Evolutionary conservation across 441 rosid species (phyloP).

Genomic region (Euphorbia celastroides): DNA sequence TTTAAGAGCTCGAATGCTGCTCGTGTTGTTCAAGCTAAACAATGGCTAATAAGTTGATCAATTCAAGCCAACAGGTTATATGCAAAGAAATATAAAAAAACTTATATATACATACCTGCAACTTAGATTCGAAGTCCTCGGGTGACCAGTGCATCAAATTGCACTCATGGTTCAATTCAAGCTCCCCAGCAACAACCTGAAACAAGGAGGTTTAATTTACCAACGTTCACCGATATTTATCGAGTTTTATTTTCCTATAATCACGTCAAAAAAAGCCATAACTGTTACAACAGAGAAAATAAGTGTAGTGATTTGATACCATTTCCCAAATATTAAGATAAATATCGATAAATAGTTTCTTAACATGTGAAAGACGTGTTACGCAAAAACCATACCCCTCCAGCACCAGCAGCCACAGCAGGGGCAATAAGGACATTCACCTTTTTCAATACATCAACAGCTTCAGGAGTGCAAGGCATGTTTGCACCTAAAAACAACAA

Average conservation of each 20-base stretch:
- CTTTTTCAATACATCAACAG: constrained; percentile 79
- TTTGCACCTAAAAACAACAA: constrained; percentile 55
- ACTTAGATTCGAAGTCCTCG: constrained; percentile 91
- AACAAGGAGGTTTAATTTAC: constrained; percentile 12
- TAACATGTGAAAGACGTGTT: neutral
- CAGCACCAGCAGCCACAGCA: constrained; percentile 99
- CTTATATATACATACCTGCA: constrained; percentile 50
- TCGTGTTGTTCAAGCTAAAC: constrained; percentile 1
- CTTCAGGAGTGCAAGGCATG: constrained; percentile 98
- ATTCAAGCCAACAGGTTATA: neutral
- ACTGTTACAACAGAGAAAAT: too few relatives aligned
- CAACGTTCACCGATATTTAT: neutral
- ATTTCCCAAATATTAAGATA: neutral
- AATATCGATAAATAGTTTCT: neutral
- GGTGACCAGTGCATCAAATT: constrained; percentile 94
- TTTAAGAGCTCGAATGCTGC: neutral
- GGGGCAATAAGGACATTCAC: constrained; percentile 92
- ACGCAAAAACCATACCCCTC: constrained; percentile 63
- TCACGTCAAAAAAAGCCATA: neutral
- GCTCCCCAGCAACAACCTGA: constrained; percentile 99
- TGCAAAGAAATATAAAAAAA: constrained; percentile 2
- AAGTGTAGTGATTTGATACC: too few relatives aligned
- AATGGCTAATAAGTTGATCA: neutral
- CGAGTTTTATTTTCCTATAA: neutral
- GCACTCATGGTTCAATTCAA: constrained; percentile 85